These are phyloP conservation scores for Apiospora marii DNA, from an alignment of 2,329 filamentous ascomycete genomes.

Conservation along the genomic window DNA sequence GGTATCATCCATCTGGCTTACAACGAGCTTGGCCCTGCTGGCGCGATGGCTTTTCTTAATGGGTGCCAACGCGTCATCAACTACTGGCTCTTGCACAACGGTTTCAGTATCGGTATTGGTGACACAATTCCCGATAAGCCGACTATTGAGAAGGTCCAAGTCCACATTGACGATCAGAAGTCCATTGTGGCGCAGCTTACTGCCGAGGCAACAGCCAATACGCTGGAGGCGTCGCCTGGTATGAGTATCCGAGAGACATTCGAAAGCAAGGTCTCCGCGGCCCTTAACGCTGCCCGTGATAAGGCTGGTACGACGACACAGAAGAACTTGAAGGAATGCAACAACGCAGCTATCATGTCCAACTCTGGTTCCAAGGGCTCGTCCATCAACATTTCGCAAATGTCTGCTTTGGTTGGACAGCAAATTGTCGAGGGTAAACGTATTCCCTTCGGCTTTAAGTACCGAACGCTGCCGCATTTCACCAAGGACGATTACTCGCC, in stretches of 20 bases:
- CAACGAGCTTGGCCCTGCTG: constrained; percentile 88
- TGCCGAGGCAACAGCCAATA: constrained; percentile 80
- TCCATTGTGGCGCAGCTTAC: constrained; percentile 80
- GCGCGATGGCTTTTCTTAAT: constrained; percentile 94
- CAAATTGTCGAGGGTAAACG: constrained; percentile 98
- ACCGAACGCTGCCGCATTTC: constrained; percentile 95
- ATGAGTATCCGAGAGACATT: constrained; percentile 99
- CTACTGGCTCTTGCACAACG: constrained; percentile 96
- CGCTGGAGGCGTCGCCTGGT: constrained; percentile 91
- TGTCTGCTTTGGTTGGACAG: constrained; percentile 97
- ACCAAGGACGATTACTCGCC: constrained; percentile 99
- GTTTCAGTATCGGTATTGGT: constrained; percentile 97
- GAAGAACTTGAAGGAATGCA: constrained; percentile 90
- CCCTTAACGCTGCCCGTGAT: constrained; percentile 94
- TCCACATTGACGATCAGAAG: constrained; percentile 84
- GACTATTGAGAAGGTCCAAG: constrained; percentile 86
- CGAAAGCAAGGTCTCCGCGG: constrained; percentile 94
- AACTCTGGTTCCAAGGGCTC: constrained; percentile 97
- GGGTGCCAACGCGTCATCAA: constrained; percentile 93
- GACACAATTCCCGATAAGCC: constrained; percentile 91
- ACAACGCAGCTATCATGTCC: constrained; percentile 97
- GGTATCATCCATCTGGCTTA: constrained; percentile 96
- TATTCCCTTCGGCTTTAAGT: constrained; percentile 99
- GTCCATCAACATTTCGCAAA: constrained; percentile 99
- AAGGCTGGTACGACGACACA: constrained; percentile 93